A percentile compares a stretch with the other conserved stretches of the same genome.
phyloP scores from a whole-genome alignment of 371 early-diverging fungal species.

The Mucor irregularis region DNA sequence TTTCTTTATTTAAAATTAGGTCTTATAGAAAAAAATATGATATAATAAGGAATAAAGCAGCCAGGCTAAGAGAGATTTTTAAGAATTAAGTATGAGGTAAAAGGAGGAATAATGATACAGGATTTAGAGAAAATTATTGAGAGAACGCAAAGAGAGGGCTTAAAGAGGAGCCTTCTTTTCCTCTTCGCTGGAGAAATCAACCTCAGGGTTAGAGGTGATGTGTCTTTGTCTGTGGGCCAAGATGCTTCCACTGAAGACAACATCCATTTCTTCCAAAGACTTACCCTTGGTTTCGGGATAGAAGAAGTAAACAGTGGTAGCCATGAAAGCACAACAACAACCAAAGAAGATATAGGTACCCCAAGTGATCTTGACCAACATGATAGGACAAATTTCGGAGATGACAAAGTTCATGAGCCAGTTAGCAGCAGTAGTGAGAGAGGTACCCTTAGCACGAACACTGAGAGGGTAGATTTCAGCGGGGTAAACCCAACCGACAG shows the following conservation, averaged over 20 bases:
- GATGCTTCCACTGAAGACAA: constrained; percentile 40
- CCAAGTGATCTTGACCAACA: constrained; percentile 39
- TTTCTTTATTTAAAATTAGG: no score
- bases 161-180: constrained; percentile 10
- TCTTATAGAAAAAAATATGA: no score
- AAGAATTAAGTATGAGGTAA: no score
- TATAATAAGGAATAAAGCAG: no score
- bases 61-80: no score
- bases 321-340: constrained; percentile 38
- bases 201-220: neutral
- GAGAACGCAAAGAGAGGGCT: neutral
- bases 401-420: constrained; percentile 56
- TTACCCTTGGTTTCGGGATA: constrained; percentile 55
- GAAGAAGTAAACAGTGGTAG: constrained; percentile 34
- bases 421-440: constrained; percentile 62
- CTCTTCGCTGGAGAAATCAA: neutral
- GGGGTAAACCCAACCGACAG: constrained; percentile 53
- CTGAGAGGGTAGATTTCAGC: constrained; percentile 61
- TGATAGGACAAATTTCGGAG: constrained; percentile 36
- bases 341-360: constrained; percentile 61
- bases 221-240: constrained; percentile 1
- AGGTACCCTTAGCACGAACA: constrained; percentile 44
- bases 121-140: no score
- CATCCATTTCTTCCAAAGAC: constrained; percentile 59
- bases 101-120: no score